These are phyloP conservation scores for Mycena latifolia DNA, from an alignment of 768 basidiomycete genomes.

Conservation along the genomic window DNA sequence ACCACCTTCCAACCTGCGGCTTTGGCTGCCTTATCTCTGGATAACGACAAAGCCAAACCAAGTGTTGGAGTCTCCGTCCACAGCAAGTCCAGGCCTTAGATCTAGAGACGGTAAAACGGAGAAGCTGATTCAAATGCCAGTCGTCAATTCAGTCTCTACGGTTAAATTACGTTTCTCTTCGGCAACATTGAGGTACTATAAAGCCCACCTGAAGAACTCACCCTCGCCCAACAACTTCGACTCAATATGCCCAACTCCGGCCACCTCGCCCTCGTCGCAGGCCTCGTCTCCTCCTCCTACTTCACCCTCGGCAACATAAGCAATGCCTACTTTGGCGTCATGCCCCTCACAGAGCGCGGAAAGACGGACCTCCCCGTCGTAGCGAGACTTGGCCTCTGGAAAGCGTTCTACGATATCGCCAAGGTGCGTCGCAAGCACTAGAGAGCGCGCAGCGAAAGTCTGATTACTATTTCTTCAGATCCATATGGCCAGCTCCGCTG, in stretches of 20 bases:
- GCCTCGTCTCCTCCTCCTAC: constrained; percentile 23
- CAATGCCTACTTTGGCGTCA: constrained; percentile 6
- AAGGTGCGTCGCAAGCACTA: background rate
- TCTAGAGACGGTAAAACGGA: too few relatives aligned
- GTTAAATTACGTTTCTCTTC: too few relatives aligned
- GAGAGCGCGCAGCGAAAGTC: background rate
- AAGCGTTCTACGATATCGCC: background rate
- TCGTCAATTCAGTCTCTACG: too few relatives aligned
- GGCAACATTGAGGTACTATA: too few relatives aligned
- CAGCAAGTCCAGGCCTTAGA: too few relatives aligned
- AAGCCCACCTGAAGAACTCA: too few relatives aligned
- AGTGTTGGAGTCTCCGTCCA: too few relatives aligned
- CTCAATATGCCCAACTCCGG: background rate
- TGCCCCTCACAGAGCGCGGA: constrained; percentile 23
- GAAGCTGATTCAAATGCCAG: too few relatives aligned
- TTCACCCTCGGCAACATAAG: constrained; percentile 19
- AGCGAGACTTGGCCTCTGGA: constrained; percentile 13
- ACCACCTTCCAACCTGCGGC: too few relatives aligned
- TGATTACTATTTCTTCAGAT: background rate
- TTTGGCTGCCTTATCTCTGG: too few relatives aligned
- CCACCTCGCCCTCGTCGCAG: constrained; percentile 9
- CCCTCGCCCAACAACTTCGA: too few relatives aligned
- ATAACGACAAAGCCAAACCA: too few relatives aligned
- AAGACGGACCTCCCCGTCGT: constrained; percentile 6
- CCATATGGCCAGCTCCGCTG: constrained; percentile 7